Evolutionary conservation across 2,329 filamentous ascomycete genomes (phyloP).

Genomic region (Xylariales sp.): DNA sequence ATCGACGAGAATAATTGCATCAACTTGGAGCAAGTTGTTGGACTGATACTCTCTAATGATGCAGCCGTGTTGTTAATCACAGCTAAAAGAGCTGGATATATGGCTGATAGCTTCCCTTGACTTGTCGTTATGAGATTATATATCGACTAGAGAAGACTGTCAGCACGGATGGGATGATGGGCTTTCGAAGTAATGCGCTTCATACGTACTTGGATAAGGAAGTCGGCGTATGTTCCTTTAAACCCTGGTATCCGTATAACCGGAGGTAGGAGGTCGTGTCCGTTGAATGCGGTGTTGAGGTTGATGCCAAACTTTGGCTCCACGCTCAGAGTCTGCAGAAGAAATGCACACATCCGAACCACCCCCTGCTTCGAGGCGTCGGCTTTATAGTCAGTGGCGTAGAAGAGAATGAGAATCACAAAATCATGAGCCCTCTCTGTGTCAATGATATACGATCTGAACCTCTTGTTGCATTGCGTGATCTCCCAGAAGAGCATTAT

Average conservation of each 20-base stretch:
- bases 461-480: slow-evolving; percentile 95
- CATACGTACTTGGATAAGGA: slow-evolving; percentile 72
- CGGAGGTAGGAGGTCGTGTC: slow-evolving; percentile 79
- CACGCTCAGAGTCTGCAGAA: slow-evolving; percentile 90
- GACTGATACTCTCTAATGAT: slow-evolving; percentile 72
- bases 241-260: slow-evolving; percentile 82
- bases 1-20: slow-evolving; percentile 87
- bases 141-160: slow-evolving; percentile 86
- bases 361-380: slow-evolving; percentile 87
- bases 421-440: slow-evolving; percentile 93
- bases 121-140: slow-evolving; percentile 88
- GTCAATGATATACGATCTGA: slow-evolving; percentile 94
- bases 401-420: slow-evolving; percentile 83
- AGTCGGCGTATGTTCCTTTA: slow-evolving; percentile 87
- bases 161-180: too few species aligned
- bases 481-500: slow-evolving; percentile 98
- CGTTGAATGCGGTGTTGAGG: slow-evolving; percentile 83
- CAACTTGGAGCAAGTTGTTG: slow-evolving; percentile 72
- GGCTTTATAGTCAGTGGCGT: slow-evolving; percentile 82
- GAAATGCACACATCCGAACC: slow-evolving; percentile 95
- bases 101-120: slow-evolving; percentile 82
- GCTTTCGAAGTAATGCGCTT: too few species aligned
- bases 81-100: slow-evolving; percentile 87
- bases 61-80: slow-evolving; percentile 92
- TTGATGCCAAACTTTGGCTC: slow-evolving; percentile 87